Conservation (phyloP, 2,329 filamentous ascomycete genomes). For the Xylariaceae sp. region DNA sequence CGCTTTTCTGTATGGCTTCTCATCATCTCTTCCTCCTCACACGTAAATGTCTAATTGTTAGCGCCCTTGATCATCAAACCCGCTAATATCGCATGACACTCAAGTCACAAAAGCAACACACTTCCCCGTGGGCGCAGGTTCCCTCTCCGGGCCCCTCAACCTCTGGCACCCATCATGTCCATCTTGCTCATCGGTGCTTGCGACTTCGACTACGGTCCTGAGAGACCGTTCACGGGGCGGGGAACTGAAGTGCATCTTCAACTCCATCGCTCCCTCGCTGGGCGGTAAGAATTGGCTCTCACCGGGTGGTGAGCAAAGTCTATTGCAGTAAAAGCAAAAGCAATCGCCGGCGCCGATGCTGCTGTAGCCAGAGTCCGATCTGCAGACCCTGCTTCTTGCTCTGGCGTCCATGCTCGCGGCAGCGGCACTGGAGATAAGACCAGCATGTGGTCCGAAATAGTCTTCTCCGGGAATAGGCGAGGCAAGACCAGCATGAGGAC, state of each 20-base stretch:
- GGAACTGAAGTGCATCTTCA: not conserved
- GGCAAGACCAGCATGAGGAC: not conserved
- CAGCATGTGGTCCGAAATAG: not conserved
- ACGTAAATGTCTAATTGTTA: not conserved
- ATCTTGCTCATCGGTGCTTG: not conserved
- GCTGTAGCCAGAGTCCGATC: slow-evolving; percentile 7
- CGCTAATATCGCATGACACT: not conserved
- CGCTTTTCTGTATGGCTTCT: not conserved
- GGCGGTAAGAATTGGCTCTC: not conserved
- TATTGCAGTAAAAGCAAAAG: not conserved
- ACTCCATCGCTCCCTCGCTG: not conserved
- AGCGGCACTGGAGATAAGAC: not conserved
- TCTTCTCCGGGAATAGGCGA: not conserved
- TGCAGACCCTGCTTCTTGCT: not conserved
- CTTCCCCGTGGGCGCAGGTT: not conserved
- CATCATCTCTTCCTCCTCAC: not conserved
- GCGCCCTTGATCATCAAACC: not conserved
- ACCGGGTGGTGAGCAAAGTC: not conserved
- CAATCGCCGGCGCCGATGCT: slow-evolving; percentile 6
- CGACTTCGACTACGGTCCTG: not conserved
- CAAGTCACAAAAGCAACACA: not conserved
- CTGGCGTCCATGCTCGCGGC: not conserved
- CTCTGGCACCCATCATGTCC: not conserved
- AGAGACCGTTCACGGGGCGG: not conserved
- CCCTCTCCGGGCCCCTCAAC: not conserved